Conservation (phyloP, 2,329 filamentous ascomycete species). For the Fusarium verrucosum region DNA sequence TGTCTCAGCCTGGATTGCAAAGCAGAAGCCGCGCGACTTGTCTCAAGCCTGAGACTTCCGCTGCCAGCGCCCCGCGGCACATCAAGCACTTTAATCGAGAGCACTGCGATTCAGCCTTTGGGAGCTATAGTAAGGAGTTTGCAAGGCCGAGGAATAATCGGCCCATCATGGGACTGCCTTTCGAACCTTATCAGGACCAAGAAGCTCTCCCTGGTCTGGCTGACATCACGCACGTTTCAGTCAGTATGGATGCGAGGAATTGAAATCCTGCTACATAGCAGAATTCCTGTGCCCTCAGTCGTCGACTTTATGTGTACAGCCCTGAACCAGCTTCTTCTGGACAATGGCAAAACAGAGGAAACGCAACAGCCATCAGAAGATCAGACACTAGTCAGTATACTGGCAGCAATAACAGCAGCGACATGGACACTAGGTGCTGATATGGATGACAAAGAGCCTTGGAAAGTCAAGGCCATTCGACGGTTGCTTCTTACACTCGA, state of each 20-base stretch:
- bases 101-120: constrained; percentile 36
- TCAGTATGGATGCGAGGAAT: constrained; percentile 42
- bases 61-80: constrained; percentile 30
- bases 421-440: constrained; percentile 28
- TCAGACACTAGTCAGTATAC: constrained; percentile 45
- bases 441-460: neutral
- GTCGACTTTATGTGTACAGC: constrained; percentile 40
- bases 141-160: constrained; percentile 2
- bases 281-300: constrained; percentile 33
- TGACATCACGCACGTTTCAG: constrained; percentile 40
- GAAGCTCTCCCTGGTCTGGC: constrained; percentile 38
- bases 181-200: constrained; percentile 32
- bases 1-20: constrained; percentile 43
- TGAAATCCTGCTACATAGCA: constrained; percentile 39
- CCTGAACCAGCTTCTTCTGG: constrained; percentile 37
- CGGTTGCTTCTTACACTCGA: constrained; percentile 44
- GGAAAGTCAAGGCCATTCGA: constrained; percentile 33
- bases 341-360: neutral
- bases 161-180: constrained; percentile 39
- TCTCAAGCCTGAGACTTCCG: constrained; percentile 22
- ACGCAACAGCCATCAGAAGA: constrained; percentile 26
- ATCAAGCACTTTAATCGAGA: constrained; percentile 28
- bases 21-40: constrained; percentile 45
- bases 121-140: constrained; percentile 29
- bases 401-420: constrained; percentile 46